A percentile compares a stretch with the other conserved stretches of the same genome.
Conservation (phyloP, 139 green algal species). For the Chlamydomonas schloesseri region DNA sequence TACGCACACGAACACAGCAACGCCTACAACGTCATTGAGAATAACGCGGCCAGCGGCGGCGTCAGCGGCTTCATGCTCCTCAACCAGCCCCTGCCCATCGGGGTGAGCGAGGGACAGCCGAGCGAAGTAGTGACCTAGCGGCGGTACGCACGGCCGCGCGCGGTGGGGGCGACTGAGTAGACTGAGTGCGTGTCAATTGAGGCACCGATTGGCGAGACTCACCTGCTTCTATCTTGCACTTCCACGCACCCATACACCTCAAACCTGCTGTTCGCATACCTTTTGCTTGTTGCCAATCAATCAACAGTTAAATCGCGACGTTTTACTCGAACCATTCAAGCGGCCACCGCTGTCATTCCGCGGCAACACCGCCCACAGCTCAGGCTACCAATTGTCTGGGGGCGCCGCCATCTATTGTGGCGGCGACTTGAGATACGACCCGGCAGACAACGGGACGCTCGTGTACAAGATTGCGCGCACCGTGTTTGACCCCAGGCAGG, state of each 20-base stretch:
- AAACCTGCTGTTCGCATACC: no score
- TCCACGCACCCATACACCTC: no score
- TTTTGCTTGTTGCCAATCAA: no score
- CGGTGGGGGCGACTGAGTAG: no score
- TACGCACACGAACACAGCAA: neutral
- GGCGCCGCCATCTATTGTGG: neutral
- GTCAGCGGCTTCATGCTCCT: neutral
- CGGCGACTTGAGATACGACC: neutral
- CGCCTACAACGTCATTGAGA: neutral
- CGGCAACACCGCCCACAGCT: neutral
- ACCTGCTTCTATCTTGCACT: no score
- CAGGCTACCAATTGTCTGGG: neutral
- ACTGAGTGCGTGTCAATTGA: no score
- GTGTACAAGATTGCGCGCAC: neutral
- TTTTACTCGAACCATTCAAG: neutral
- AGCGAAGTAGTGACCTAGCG: no score
- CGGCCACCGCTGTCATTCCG: neutral
- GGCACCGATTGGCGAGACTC: no score
- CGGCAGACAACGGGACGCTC: neutral
- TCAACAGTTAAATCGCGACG: neutral
- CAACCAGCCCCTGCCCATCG: neutral
- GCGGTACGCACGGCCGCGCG: no score
- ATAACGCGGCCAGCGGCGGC: conserved; percentile 5
- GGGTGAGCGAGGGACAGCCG: no score
- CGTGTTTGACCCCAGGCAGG: neutral